phyloP scores from a whole-genome alignment of 192 early-diverging fungal species.

The Chytriomyces confervae region DNA sequence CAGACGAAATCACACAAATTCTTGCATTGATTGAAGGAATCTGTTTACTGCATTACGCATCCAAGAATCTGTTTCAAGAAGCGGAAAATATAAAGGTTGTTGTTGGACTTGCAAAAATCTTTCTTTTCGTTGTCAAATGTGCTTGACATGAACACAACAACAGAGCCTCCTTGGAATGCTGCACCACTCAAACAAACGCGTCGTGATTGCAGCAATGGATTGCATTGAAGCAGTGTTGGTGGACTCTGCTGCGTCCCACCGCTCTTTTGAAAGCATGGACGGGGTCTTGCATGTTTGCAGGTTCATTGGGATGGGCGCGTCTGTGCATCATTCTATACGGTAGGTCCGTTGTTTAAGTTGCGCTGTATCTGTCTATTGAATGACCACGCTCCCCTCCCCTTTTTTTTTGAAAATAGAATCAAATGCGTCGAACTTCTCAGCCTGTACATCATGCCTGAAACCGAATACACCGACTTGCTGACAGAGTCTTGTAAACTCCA shows the following conservation, averaged over 20 bases:
- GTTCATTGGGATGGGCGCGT: neutral
- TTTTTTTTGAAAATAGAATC: neutral
- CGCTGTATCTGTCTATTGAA: neutral
- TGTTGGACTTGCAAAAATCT: neutral
- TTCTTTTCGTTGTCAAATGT: neutral
- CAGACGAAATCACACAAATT: neutral
- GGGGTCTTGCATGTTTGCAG: neutral
- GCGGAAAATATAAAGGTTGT: conserved; percentile 1
- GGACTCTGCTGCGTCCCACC: neutral
- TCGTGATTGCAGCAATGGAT: neutral
- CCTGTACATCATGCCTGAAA: conserved; percentile 6
- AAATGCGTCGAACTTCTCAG: neutral
- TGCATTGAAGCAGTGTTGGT: neutral
- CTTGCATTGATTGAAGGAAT: conserved; percentile 1
- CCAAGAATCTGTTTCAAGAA: neutral
- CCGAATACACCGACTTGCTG: neutral
- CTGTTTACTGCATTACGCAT: neutral
- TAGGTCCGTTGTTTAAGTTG: neutral
- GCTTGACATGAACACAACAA: too few species aligned
- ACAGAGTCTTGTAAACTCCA: neutral
- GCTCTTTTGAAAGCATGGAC: neutral
- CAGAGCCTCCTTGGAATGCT: conserved; percentile 3
- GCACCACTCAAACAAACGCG: neutral
- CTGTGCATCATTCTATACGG: neutral
- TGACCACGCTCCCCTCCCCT: too few species aligned